Evolutionary conservation across 257 asterid genomes (phyloP), one percentile per base, ranked within the genome.

Genomic region (Handroanthus guayacan): DNA sequence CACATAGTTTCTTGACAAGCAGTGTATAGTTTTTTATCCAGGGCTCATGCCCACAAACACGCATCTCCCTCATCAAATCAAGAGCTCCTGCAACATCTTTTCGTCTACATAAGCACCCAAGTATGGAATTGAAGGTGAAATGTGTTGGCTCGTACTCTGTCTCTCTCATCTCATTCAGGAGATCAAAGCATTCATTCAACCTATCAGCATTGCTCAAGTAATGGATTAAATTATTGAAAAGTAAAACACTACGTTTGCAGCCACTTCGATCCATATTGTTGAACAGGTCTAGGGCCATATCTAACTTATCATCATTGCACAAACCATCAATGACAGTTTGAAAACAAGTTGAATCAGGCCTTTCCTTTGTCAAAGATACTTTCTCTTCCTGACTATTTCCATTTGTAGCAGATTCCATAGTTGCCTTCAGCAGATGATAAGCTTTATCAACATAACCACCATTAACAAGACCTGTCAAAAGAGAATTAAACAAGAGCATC

Each of bases 21-120:
- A 88, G 72, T 0, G 97, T 89, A 57, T 88, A 88, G 79, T 92
- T 56, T 82, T 92, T 94, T 80, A 94, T 94, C 99, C 99, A 94
- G 25, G 99, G 99, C 72, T 80, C 88, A 66, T 88, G 87, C 81
- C 99, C 97, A 63, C 78, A 51, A 44, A 51, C 74, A 63, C 96
- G 95, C 95, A 94, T 92, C 82, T 87, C 92, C 84, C 75, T 86
- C 71, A 92, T 70, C 64, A 94, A 71, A 75, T 78, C 78, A 78
- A 92, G 88, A 73, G 94, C 93, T 47, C 87, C 90, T 54, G 34
- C 77, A 69, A 81, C 85, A 82, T 94, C 94, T 55, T 57, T 81
- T 79, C 78, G 82, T 75, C 88, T 83, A 71, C 99, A 94, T 63
- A 92, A 84, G 89, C 96, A 89, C 78, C 92, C 89, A 74, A 92